Percentiles rank a stretch among this genome's conserved stretches.
phyloP scores from a whole-genome alignment of 106 monocot genomes.

The Dioscorea zingiberensis region DNA sequence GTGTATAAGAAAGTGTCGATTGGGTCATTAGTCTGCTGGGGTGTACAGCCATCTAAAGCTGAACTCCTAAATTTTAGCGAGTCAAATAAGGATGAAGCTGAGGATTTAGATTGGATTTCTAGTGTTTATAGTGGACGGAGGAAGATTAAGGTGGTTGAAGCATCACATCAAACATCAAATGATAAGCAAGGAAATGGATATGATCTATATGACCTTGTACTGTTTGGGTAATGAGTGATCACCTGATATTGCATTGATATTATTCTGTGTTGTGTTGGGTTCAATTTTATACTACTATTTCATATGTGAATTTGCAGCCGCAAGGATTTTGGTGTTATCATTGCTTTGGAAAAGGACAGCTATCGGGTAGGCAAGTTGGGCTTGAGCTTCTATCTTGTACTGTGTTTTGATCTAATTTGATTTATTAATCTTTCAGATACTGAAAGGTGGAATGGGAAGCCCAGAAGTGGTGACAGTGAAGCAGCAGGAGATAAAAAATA shows the following conservation, averaged over 20 bases:
- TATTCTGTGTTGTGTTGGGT: too few species aligned
- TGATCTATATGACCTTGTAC: conserved; percentile 80
- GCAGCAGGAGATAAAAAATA: conserved; percentile 59
- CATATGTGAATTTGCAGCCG: conserved; percentile 21
- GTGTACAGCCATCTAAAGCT: conserved; percentile 55
- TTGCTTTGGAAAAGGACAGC: conserved; percentile 64
- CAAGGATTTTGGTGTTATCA: conserved; percentile 73
- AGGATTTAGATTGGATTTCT: conserved; percentile 69
- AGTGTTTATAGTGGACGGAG: conserved; percentile 39
- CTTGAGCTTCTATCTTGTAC: neutral
- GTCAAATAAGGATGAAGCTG: conserved; percentile 31
- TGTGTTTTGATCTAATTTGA: neutral
- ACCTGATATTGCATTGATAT: too few species aligned
- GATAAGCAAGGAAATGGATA: conserved; percentile 29
- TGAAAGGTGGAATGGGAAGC: conserved; percentile 59
- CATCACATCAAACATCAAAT: conserved; percentile 13
- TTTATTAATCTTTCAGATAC: conserved; percentile 47
- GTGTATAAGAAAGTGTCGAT: conserved; percentile 76
- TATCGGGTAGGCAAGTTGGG: conserved; percentile 28
- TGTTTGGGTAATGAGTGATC: conserved; percentile 70
- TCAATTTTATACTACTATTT: too few species aligned
- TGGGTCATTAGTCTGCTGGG: conserved; percentile 61
- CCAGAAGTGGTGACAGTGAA: conserved; percentile 45
- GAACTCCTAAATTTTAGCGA: conserved; percentile 68
- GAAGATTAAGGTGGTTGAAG: conserved; percentile 23